Base-by-base conservation (phyloP, 2,329 filamentous ascomycete species). In the Pseudogymnoascus sp. region DNA sequence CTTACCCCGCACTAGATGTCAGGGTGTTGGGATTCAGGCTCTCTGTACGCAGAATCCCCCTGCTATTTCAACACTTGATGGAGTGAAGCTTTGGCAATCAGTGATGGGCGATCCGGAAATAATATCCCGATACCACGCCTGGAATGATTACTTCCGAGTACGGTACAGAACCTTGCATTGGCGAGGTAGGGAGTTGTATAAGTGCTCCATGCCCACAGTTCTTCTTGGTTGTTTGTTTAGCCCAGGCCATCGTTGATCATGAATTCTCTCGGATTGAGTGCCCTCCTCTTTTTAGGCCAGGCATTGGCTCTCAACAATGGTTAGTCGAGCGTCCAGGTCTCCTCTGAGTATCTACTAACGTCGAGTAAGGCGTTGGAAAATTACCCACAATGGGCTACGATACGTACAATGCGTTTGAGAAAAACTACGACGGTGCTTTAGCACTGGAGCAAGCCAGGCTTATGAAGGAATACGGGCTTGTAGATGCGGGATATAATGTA, bases 401-500 rank as follows among this genome's bases (percentile, higher is more conserved):
- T 19, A 52, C 45, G 1, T 52, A 52, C 15, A 52, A 52, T 52
- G 45, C 45, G 26, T 52, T 52, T 19, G 45, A 52, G 45, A 52
- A 33, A 33, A 52, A 52, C 26, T 52, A 52, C 6, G 45, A 52
- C 1, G 45, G 45, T 10, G 45, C 26, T 18, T 33, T 52, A 26
- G 45, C 45, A 19, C 45, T 52, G 12, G 45, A 52, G 45, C 45
- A 52, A 19, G 45, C 45, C 2, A 52, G 45, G 5, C 45, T 52
- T 33, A 52, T 52, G 45, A 52, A 30, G 26, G 45, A 52, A 9
- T 30, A 30, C 15, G 45, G 45, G n/a, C 45, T 52, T 30, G 45
- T 52, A 33, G 45, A 52, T 52, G 45, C 45, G 45, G 45, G 45
- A 13, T 52, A 52, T 33, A 52, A 52, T 52, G 45, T 52, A 52